Conservation (phyloP, 345 rosid genomes). For the Lenwebbia sp. region DNA sequence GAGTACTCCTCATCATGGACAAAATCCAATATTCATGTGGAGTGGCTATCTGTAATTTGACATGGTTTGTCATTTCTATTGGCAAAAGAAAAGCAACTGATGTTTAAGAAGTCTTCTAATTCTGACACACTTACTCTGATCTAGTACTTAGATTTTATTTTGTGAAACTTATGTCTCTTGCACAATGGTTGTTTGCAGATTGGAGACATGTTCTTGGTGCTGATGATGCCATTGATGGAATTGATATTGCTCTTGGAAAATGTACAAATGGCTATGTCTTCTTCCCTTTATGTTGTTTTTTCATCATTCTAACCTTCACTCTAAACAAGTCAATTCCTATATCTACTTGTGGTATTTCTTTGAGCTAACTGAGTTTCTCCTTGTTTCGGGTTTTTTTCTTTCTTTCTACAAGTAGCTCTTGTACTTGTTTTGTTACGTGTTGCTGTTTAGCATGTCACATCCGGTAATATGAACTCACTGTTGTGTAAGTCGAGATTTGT, state of each 20-base stretch:
- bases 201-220: constrained; percentile 87
- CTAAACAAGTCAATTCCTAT: background rate
- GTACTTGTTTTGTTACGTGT: background rate
- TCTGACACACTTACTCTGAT: background rate
- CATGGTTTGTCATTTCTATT: background rate
- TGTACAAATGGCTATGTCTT: constrained; percentile 22
- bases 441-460: background rate
- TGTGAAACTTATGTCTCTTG: background rate
- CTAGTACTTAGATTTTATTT: background rate
- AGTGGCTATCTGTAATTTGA: background rate
- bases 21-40: background rate
- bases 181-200: constrained; percentile 31
- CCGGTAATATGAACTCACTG: background rate
- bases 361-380: background rate
- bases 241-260: constrained; percentile 78
- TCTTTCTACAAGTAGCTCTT: background rate
- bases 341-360: background rate
- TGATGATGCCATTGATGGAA: constrained; percentile 58
- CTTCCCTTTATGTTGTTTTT: background rate
- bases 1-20: constrained; percentile 5
- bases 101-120: background rate
- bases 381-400: background rate
- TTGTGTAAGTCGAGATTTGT: background rate
- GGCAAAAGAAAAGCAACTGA: background rate
- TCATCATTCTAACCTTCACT: background rate